phyloP scores from a whole-genome alignment of 176 grass and related monocot species.

The Oryza rufipogon region DNA sequence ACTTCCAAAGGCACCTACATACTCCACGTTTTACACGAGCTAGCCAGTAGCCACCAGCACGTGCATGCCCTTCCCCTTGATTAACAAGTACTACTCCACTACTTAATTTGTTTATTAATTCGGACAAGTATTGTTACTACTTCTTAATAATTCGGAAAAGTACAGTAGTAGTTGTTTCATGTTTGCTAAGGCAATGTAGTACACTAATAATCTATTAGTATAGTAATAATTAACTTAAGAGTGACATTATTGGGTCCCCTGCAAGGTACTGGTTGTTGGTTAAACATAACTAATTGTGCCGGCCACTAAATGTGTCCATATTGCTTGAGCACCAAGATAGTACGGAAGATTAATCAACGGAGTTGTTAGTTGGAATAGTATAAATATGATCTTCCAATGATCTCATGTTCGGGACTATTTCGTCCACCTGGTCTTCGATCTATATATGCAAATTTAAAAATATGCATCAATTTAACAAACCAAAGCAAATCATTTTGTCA shows the following conservation, averaged over 20 bases:
- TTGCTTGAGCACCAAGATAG: neutral
- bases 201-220: neutral
- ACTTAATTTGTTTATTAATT: too few species aligned
- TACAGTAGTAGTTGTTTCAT: too few species aligned
- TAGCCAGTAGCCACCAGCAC: neutral
- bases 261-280: neutral
- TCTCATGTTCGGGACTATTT: neutral
- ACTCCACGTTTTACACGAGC: neutral
- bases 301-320: neutral
- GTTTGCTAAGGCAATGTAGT: neutral
- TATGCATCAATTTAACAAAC: neutral
- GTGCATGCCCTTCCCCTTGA: neutral
- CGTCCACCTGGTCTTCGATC: too few species aligned
- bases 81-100: too few species aligned
- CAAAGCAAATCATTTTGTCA: neutral
- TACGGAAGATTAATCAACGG: neutral
- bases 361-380: neutral
- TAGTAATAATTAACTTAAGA: neutral
- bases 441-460: too few species aligned
- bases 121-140: too few species aligned
- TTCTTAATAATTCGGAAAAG: too few species aligned
- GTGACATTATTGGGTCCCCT: neutral
- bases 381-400: neutral
- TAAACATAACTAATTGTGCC: neutral
- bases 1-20: neutral